Base-by-base conservation (phyloP, 2,329 filamentous ascomycete species). In the Colletotrichum musae region DNA sequence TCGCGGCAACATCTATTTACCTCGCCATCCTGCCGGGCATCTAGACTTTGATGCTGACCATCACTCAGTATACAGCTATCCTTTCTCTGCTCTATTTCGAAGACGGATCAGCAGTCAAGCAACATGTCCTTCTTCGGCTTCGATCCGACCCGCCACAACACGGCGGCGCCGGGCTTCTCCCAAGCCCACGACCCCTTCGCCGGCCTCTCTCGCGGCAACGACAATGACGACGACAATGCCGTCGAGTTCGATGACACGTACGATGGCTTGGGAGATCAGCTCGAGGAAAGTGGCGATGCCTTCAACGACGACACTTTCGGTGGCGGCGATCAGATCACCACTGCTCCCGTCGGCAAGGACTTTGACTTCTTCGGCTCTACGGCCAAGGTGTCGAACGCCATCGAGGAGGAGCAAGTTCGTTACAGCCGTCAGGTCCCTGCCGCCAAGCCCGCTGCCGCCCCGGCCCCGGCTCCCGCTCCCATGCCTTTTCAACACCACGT, bases 291-390 rank as follows among this genome's bases (percentile, higher is more conserved):
- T 21, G 93, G 95, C 76, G 96, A 99, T 84, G 94, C 89, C 58
- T 94, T 98, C 86, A 99, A 99, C 80, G 94, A 98, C 75, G 96
- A 98, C 78, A 99, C 96, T 2, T 99, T 99, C 78, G 93, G 83
- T 50, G 80, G 78, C 13, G 78, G 81, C 69, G 78, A 78, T 65
- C 82, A 80, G 43, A 82, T 79, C 18, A 77, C 79, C 18, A 73
- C 79, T 45, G 80, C 85, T 36, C 85, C 85, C 12, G 89, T 96
- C 68, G 95, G 95, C 77, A 97, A 93, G 79, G 95, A 99, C 80
- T 98, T 98, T 76, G 96, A 99, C 80, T 99, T 98, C 82, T 97
- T 97, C 73, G 95, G 95, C 48, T 91, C 93, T 77, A 99, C 96
- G 6, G 95, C 95, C 67, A 91, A 95, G 80, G 93, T 97, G 48